These are phyloP conservation scores for Endothia cerciana DNA, from an alignment of 2,329 filamentous ascomycete genomes.

Conservation along the genomic window DNA sequence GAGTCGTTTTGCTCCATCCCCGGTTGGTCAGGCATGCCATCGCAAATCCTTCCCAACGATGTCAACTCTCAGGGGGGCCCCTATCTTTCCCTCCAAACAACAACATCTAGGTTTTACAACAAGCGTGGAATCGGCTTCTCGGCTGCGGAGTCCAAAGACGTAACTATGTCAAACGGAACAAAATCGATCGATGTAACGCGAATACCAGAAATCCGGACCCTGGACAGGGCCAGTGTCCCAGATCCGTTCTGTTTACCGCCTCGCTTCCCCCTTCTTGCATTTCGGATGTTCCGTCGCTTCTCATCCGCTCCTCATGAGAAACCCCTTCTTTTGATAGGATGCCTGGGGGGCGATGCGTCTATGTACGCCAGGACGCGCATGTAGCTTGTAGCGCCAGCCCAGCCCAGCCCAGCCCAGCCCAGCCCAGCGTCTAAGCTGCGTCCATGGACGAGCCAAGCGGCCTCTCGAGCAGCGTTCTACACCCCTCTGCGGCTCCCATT, in stretches of 20 bases:
- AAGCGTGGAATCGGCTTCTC: slow-evolving; percentile 17
- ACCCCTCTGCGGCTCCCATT: background rate
- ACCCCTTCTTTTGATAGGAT: background rate
- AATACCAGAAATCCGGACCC: slow-evolving; percentile 13
- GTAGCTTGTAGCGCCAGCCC: slow-evolving; percentile 14
- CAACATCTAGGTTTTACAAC: slow-evolving; percentile 3
- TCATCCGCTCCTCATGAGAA: slow-evolving; percentile 17
- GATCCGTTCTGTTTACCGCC: slow-evolving; percentile 31
- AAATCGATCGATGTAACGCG: slow-evolving; percentile 25
- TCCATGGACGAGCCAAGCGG: background rate
- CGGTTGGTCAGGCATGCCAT: background rate
- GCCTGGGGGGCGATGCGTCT: slow-evolving; percentile 2
- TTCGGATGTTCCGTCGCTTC: slow-evolving; percentile 26
- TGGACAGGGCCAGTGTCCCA: slow-evolving; percentile 26
- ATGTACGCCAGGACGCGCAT: slow-evolving; percentile 12
- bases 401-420: background rate
- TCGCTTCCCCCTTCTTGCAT: slow-evolving; percentile 18
- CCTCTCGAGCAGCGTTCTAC: background rate
- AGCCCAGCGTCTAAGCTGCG: slow-evolving; percentile 3
- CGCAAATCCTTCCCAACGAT: background rate
- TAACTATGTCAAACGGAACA: slow-evolving; percentile 27
- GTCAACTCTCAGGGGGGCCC: background rate
- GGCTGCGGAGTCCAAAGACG: slow-evolving; percentile 20
- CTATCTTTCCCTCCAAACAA: background rate
- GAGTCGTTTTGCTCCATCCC: background rate